Percentiles rank a stretch among this genome's conserved stretches.
Evolutionary conservation across 345 rosid species (phyloP).

Genomic region (Citrus hindsii): DNA sequence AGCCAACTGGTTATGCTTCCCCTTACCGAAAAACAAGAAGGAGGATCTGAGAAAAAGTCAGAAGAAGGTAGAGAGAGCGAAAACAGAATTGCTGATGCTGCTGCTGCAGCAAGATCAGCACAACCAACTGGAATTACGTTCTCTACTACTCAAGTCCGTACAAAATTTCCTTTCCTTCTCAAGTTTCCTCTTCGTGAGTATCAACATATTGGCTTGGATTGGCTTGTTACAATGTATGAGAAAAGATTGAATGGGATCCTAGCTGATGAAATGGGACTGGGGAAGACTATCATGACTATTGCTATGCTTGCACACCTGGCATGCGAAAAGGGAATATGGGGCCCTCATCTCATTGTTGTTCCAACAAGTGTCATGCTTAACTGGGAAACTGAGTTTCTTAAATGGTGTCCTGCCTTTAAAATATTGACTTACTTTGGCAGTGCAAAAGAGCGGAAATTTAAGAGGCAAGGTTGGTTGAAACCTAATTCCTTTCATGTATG

Average conservation of each 20-base stretch:
- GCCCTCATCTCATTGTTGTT: constrained; percentile 99
- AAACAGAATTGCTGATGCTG: constrained; percentile 90
- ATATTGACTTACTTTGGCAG: constrained; percentile 98
- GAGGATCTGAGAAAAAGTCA: constrained; percentile 29
- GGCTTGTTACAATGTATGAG: constrained; percentile 99
- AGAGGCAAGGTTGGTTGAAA: constrained; percentile 99
- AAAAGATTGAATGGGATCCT: constrained; percentile 94
- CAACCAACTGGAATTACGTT: constrained; percentile 99
- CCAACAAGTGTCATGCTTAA: constrained; percentile 99
- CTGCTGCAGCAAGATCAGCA: constrained; percentile 98
- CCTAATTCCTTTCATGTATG: constrained; percentile 92
- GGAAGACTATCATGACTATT: constrained; percentile 99
- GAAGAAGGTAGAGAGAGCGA: constrained; percentile 50
- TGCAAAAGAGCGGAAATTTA: constrained; percentile 93
- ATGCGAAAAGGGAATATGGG: constrained; percentile 99
- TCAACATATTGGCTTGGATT: constrained; percentile 98
- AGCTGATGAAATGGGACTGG: constrained; percentile 99
- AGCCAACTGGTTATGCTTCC: constrained; percentile 26
- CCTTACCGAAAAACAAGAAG: constrained; percentile 34
- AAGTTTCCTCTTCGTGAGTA: constrained; percentile 97
- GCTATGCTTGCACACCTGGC: constrained; percentile 97
- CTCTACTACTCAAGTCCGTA: constrained; percentile 92
- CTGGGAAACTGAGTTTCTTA: constrained; percentile 99
- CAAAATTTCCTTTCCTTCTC: constrained; percentile 95
- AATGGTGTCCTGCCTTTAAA: constrained; percentile 99